These are phyloP conservation scores for Ophiosphaerella korrae DNA, from an alignment of 2,329 filamentous ascomycete genomes.

Conservation along the genomic window DNA sequence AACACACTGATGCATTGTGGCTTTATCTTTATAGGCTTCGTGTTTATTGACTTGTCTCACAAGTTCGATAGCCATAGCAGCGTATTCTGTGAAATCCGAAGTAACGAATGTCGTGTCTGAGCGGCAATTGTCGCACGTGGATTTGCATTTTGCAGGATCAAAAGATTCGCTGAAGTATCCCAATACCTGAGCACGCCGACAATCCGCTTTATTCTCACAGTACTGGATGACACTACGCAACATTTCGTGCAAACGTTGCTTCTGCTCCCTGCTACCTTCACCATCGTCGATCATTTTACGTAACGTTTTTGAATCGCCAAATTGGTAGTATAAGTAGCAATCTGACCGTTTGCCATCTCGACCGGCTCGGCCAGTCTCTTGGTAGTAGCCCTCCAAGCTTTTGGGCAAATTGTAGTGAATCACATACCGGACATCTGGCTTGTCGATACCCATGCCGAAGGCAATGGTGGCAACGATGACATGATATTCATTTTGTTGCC, in stretches of 20 bases:
- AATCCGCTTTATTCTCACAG: slow-evolving; percentile 88
- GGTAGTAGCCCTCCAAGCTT: slow-evolving; percentile 96
- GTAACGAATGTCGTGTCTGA: slow-evolving; percentile 72
- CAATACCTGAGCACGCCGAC: slow-evolving; percentile 84
- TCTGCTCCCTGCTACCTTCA: slow-evolving; percentile 77
- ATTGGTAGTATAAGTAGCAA: slow-evolving; percentile 89
- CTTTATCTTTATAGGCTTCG: slow-evolving; percentile 50
- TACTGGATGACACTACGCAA: slow-evolving; percentile 82
- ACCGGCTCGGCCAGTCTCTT: slow-evolving; percentile 94
- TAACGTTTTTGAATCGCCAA: slow-evolving; percentile 73
- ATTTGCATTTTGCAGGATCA: slow-evolving; percentile 69
- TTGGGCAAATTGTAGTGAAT: slow-evolving; percentile 93
- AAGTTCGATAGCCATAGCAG: slow-evolving; percentile 71
- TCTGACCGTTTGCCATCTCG: slow-evolving; percentile 85
- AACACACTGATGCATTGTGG: slow-evolving; percentile 75
- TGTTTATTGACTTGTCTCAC: slow-evolving; percentile 60
- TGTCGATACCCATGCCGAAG: slow-evolving; percentile 99
- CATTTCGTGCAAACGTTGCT: slow-evolving; percentile 83
- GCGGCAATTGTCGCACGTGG: slow-evolving; percentile 87
- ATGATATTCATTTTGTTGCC: slow-evolving; percentile 80
- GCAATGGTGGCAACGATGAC: slow-evolving; percentile 98
- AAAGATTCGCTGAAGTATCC: slow-evolving; percentile 95
- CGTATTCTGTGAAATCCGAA: slow-evolving; percentile 77
- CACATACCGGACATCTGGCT: slow-evolving; percentile 93
- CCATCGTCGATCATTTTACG: slow-evolving; percentile 83